Evolutionary conservation across 208 protist genomes (phyloP).

Genomic region (Spongospora subterranea): DNA sequence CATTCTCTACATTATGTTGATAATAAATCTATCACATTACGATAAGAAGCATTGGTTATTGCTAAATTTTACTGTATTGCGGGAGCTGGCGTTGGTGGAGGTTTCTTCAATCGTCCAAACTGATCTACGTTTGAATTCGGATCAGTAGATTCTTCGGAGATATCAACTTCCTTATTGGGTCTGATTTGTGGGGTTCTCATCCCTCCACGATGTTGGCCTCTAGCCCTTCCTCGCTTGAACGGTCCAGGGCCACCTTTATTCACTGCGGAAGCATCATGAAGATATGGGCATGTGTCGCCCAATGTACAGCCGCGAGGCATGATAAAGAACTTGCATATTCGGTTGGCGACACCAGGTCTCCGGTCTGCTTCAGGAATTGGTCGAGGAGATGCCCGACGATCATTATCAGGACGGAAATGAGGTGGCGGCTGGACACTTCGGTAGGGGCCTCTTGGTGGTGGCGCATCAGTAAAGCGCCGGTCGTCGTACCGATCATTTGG

Average conservation of each 20-base stretch:
- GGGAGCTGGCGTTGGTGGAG: neutral
- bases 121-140: neutral
- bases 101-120: conserved; percentile 11
- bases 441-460: no score
- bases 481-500: no score
- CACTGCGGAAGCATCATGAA: neutral
- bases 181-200: neutral
- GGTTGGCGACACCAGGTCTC: neutral
- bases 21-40: neutral
- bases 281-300: neutral
- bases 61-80: neutral
- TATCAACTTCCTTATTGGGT: neutral
- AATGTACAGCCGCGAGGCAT: neutral
- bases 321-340: neutral
- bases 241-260: neutral
- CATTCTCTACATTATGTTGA: neutral
- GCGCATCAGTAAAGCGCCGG: no score
- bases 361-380: no score
- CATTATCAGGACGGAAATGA: no score
- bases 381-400: no score
- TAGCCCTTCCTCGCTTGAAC: neutral
- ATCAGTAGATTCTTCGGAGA: no score
- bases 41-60: neutral
- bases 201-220: neutral
- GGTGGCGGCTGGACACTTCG: no score